Evolutionary conservation across 495 filamentous ascomycete genomes (phyloP), one percentile per base, ranked within the genome.

Genomic region (Amphirosellinia nigrospora): DNA sequence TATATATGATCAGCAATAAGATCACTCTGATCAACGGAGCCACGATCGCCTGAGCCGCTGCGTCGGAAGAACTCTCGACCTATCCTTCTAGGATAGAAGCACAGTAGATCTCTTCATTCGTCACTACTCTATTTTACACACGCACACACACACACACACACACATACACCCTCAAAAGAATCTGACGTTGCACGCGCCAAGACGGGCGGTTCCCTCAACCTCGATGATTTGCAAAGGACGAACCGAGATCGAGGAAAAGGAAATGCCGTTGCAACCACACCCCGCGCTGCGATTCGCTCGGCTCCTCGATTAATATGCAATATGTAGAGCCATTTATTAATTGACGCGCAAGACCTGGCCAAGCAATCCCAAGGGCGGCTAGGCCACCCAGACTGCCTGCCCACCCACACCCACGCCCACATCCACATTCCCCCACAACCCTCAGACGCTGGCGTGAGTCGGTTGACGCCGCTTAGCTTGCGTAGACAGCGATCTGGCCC

Each of bases 251-350:
- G 55, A 36, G 16, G 30, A n/a, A 26, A 28, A 30, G 45, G 19
- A 52, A 38, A 50, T 50, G 8, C 62, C 62, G 62, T 16, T 64
- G 62, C 62, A 34, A 64, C 62, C 62, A 64, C 62, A 64, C 62
- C n/a, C 23, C 19, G 21, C 32, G 32, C 3, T 4, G n/a, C 46
- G 62, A 65, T 65, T 65, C 45, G 62, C 48, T 30, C 62, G 30
- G 41, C 26, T 26, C 28, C 30, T 61, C 11, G 34, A 26, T 19
- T n/a, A n/a, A 61, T 64, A 64, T n/a, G 34, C 34, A 36, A 3
- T 36, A 36, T 7, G 39, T 38, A 28, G 38, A 34, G 36, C 15
- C 36, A 9, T n/a, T 64, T 50, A 64, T 64, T 32, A 38, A 46
- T 64, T 64, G 61, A 50, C 61, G 43, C 61, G 61, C 61, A 13